Base-by-base conservation (phyloP, 1,139 yeast genomes). In the Meyerozyma sp. region DNA sequence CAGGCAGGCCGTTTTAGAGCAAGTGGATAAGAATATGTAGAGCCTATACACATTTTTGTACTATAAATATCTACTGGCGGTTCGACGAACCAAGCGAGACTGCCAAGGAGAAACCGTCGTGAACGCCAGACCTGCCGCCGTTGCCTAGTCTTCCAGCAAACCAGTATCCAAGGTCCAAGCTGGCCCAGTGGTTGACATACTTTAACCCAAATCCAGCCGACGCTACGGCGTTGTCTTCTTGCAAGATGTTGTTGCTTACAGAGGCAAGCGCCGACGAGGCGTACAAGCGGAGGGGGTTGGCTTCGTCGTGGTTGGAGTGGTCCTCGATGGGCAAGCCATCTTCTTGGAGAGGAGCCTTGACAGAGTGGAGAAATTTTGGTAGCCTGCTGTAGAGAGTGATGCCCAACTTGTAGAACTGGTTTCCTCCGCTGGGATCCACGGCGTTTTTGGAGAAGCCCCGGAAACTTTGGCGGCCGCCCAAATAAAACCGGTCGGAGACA, bases 21-120 rank as follows among this genome's bases (percentile, higher is more conserved):
- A 13, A 16, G 20, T 30, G 10, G 34, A 14, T n/a, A 30, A 30
- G 10, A 30, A 30, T 30, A 30, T 16, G 18, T 16, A 16, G 18
- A 16, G 18, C 18, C 18, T 16, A 16, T 16, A 16, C 18, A 16
- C 18, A 16, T 16, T 16, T n/a, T 14, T 30, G 10, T 13, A 27
- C 14, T 32, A 34, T 18, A 34, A 32, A 32, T 32, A 18, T 18
- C 26, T 34, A 34, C 26, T 18, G 8, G 10, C 58, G 50, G 49
- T 65, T 68, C 13, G 71, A 62, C 1, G 75, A 77, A 9, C 76
- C 77, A 34, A 77, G 62, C 2, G 79, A 63, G 28, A 77, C 63
- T 38, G 70, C 63, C 49, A 77, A 69, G 46, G 71, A 79, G 42
- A 77, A 63, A 0, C 81, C 81, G 42, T 74, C 73, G 41, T 65